Evolutionary conservation across 1,139 yeast species (phyloP), one percentile per base, ranked within the genome.

Genomic region (Ashbya aceris): DNA sequence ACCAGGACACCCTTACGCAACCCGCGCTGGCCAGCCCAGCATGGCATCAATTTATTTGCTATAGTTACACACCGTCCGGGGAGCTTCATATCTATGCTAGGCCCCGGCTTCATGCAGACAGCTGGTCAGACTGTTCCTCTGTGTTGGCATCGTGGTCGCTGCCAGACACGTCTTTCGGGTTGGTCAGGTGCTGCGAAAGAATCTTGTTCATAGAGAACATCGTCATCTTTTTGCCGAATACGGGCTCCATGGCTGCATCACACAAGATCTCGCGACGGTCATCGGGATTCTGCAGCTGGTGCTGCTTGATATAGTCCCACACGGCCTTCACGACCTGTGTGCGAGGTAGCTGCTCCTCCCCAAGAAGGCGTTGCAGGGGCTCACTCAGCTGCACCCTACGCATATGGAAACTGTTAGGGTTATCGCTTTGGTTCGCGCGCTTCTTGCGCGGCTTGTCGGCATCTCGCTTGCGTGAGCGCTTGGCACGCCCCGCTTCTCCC

Each of bases 291-390:
- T 84, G 95, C 34, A 85, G 64, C 39, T 76, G 62, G 46, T 80
- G 59, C 17, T 61, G 72, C 55, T 79, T 82, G 49, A 85, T 83
- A 58, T 85, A 78, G 9, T 69, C 74, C 95, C 95, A 85, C 14
- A 84, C 64, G 38, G 64, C 65, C 51, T 83, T 82, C 28, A 83
- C 89, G 26, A 81, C 79, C 55, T 80, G 81, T 0, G 93, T 81
- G 51, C 95, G 66, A 1, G 85, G 72, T 42, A 73, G 56, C 43
- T 68, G 76, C 8, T 68, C 51, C 7, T 55, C 66, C 1, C 69
- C 71, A 20, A 75, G 49, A 20, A 83, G 60, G 4, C 55, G 66
- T 34, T 69, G 67, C 32, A 84, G 67, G 37, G 71, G 73, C 4
- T 71, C 68, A 17, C 83, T 76, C 29, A 82, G 58, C 63, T 56